Conservation (phyloP, 805 yeast species). For the Metschnikowia continentalis region DNA sequence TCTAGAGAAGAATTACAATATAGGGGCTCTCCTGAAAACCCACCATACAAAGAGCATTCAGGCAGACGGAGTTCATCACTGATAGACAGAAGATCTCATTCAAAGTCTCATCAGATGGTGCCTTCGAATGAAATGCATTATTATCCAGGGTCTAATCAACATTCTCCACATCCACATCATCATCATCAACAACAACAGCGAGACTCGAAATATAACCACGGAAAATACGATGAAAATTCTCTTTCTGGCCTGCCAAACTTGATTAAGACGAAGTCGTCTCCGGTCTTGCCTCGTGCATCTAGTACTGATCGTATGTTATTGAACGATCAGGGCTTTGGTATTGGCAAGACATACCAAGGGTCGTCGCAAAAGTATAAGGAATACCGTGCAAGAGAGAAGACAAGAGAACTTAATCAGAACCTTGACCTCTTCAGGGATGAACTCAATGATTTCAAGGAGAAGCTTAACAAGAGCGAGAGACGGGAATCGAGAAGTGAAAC, state of each 20-base stretch:
- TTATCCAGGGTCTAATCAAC: not conserved
- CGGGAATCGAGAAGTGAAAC: not conserved
- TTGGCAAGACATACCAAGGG: not conserved
- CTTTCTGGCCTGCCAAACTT: not conserved
- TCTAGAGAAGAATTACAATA: not conserved
- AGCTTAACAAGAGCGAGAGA: conserved; percentile 28
- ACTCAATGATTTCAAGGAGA: conserved; percentile 43
- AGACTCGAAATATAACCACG: not conserved
- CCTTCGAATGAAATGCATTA: not conserved
- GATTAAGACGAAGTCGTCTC: not conserved
- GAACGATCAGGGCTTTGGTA: not conserved
- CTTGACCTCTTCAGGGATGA: conserved; percentile 38
- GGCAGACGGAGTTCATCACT: not conserved
- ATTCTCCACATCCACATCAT: not conserved
- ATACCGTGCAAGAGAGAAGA: conserved; percentile 19
- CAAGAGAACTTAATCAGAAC: conserved; percentile 38
- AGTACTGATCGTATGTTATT: not conserved
- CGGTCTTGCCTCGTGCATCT: not conserved
- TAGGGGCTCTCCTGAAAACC: not conserved
- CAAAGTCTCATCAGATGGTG: not conserved
- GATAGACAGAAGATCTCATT: not conserved
- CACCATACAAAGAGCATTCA: not conserved
- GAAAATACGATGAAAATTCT: not conserved
- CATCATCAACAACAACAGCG: not conserved
- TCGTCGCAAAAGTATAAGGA: not conserved